Conservation (phyloP, 768 basidiomycete genomes). For the Collybia mongolica region DNA sequence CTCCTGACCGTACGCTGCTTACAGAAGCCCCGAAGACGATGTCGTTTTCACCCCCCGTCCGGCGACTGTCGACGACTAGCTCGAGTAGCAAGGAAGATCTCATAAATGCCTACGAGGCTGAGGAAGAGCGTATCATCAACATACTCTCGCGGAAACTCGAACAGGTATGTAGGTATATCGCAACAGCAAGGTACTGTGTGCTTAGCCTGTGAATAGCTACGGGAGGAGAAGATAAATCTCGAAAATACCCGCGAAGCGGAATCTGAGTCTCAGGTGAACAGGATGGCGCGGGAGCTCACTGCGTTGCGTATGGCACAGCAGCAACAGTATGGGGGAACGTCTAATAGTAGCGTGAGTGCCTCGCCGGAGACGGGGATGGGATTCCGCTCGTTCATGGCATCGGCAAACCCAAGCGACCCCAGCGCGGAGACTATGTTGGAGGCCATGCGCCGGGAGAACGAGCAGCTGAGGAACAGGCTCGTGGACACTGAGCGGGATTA, state of each 20-base stretch:
- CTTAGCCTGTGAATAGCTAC: constrained; percentile 43
- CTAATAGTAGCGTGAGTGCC: constrained; percentile 21
- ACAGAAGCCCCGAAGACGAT: constrained; percentile 14
- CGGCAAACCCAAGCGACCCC: constrained; percentile 30
- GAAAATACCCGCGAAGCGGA: constrained; percentile 85
- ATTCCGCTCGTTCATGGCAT: constrained; percentile 25
- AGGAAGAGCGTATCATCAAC: constrained; percentile 88
- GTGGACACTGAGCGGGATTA: constrained; percentile 79
- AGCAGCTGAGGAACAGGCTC: constrained; percentile 62
- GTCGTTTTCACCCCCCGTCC: constrained; percentile 56
- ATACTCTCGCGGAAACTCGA: constrained; percentile 81
- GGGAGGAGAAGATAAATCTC: constrained; percentile 81
- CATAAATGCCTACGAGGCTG: constrained; percentile 88
- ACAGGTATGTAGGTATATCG: constrained; percentile 47
- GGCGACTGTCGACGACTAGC: constrained; percentile 54
- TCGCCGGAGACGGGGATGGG: constrained; percentile 33
- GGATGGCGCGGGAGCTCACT: constrained; percentile 67
- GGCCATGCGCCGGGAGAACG: constrained; percentile 78
- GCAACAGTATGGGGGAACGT: constrained; percentile 33
- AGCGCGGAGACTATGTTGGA: constrained; percentile 65
- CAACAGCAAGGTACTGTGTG: not conserved
- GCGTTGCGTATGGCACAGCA: constrained; percentile 62
- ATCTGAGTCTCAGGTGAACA: constrained; percentile 82
- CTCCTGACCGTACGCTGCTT: constrained; percentile 1
- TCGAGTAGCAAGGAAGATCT: constrained; percentile 65